A percentile compares a stretch with the other conserved stretches of the same genome.
Evolutionary conservation across 345 rosid genomes (phyloP).

Genomic region (Murraya koenigii): DNA sequence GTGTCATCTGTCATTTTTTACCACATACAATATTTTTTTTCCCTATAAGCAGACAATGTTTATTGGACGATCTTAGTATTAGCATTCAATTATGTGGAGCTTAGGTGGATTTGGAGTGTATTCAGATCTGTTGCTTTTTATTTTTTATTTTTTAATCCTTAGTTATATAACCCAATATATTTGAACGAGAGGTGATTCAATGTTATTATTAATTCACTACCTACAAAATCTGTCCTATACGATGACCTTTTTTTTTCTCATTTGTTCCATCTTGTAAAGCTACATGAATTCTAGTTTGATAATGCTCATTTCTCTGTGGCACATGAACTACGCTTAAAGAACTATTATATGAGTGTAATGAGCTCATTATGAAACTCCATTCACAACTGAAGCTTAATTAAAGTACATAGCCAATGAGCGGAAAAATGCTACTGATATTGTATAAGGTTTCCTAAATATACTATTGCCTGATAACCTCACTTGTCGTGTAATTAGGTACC

Average conservation of each 20-base stretch:
- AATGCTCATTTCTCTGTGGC: background rate
- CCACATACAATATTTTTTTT: background rate
- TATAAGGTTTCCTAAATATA: background rate
- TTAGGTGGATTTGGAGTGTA: background rate
- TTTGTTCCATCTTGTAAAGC: background rate
- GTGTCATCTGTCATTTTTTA: background rate
- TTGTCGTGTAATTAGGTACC: constrained; percentile 60
- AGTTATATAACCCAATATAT: background rate
- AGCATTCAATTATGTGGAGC: background rate
- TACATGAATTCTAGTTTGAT: background rate
- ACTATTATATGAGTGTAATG: background rate
- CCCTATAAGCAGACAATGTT: background rate
- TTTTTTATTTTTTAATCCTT: background rate
- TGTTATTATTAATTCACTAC: background rate
- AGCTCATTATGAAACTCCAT: background rate
- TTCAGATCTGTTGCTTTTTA: background rate
- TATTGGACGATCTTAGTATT: background rate
- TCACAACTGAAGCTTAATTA: background rate
- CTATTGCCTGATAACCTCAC: constrained; percentile 8
- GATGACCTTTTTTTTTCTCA: too few relatives aligned
- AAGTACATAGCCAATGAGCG: background rate
- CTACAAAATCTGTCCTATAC: background rate
- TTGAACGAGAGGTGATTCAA: background rate
- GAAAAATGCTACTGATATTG: background rate
- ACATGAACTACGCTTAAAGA: background rate